A percentile compares a stretch with the other conserved stretches of the same genome.
Conservation (phyloP, 352 stramenopile genomes). For the Globisporangium spiculum region DNA sequence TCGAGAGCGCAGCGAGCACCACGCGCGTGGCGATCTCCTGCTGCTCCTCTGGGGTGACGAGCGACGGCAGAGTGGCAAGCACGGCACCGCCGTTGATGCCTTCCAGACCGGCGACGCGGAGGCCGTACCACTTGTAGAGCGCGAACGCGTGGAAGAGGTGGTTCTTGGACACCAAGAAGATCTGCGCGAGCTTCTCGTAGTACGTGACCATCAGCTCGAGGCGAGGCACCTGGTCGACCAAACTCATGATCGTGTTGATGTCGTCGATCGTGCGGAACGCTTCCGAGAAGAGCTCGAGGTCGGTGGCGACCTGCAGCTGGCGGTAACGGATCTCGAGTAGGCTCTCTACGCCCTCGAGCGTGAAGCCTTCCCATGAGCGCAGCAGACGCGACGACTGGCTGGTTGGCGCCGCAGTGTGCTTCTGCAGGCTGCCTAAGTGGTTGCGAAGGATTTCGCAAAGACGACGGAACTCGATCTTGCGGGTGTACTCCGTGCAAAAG, state of each 20-base stretch:
- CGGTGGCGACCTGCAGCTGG: constrained; percentile 94
- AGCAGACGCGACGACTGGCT: constrained; percentile 82
- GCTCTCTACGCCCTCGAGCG: constrained; percentile 93
- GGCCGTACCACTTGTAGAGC: constrained; percentile 94
- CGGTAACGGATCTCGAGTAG: constrained; percentile 96
- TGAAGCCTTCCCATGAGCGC: constrained; percentile 96
- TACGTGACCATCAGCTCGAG: constrained; percentile 96
- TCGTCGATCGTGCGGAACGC: constrained; percentile 98
- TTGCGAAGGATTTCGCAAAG: constrained; percentile 97
- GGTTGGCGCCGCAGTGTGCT: constrained; percentile 78
- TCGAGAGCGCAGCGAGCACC: constrained; percentile 92
- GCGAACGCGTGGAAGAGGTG: constrained; percentile 97
- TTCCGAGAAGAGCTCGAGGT: constrained; percentile 96
- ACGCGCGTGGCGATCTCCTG: constrained; percentile 88
- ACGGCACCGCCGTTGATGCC: constrained; percentile 41
- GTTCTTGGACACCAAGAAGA: constrained; percentile 98
- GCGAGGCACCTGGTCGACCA: constrained; percentile 88
- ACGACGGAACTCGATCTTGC: constrained; percentile 95
- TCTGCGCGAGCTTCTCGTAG: constrained; percentile 97
- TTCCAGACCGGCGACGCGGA: constrained; percentile 88
- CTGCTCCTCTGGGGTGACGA: constrained; percentile 79
- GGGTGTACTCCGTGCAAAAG: constrained; percentile 85
- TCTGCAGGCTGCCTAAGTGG: constrained; percentile 94
- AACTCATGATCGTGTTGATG: constrained; percentile 97
- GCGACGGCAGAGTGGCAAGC: constrained; percentile 35